phyloP scores from a whole-genome alignment of 2,329 filamentous ascomycete genomes.

The Nigrospora sphaerica region DNA sequence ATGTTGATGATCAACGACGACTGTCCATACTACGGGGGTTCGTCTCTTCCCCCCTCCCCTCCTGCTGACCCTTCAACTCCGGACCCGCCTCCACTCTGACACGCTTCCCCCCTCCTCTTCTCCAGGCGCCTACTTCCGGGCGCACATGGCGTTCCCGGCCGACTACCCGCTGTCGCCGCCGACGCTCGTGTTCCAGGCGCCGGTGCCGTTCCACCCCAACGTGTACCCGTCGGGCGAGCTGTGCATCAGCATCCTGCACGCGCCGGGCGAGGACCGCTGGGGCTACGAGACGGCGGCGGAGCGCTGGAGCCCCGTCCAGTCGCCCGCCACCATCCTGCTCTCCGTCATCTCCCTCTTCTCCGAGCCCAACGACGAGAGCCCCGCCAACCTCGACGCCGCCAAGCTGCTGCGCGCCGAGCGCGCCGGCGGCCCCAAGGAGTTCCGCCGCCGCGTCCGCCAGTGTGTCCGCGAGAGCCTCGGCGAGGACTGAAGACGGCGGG shows the following conservation, averaged over 20 bases:
- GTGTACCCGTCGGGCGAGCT: slow-evolving; percentile 83
- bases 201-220: slow-evolving; percentile 88
- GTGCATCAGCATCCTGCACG: slow-evolving; percentile 95
- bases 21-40: slow-evolving; percentile 88
- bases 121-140: slow-evolving; percentile 85
- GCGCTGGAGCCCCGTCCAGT: slow-evolving; percentile 92
- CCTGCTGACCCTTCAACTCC: background rate
- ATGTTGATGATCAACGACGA: slow-evolving; percentile 98
- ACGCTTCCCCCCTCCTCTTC: background rate
- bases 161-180: slow-evolving; percentile 86
- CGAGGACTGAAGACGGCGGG: slow-evolving; percentile 43
- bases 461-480: slow-evolving; percentile 79
- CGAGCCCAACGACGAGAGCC: slow-evolving; percentile 89
- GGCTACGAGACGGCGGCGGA: slow-evolving; percentile 88
- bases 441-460: slow-evolving; percentile 68
- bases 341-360: slow-evolving; percentile 89
- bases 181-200: slow-evolving; percentile 76
- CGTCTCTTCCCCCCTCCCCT: slow-evolving; percentile 17
- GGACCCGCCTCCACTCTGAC: background rate
- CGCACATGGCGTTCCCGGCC: slow-evolving; percentile 72
- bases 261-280: slow-evolving; percentile 87
- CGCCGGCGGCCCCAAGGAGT: slow-evolving; percentile 57
- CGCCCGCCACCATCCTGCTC: slow-evolving; percentile 86
- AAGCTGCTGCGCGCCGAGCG: slow-evolving; percentile 77
- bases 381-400: slow-evolving; percentile 91